Conservation (phyloP, 345 rosid genomes). For the Hibiscus tridactylites region DNA sequence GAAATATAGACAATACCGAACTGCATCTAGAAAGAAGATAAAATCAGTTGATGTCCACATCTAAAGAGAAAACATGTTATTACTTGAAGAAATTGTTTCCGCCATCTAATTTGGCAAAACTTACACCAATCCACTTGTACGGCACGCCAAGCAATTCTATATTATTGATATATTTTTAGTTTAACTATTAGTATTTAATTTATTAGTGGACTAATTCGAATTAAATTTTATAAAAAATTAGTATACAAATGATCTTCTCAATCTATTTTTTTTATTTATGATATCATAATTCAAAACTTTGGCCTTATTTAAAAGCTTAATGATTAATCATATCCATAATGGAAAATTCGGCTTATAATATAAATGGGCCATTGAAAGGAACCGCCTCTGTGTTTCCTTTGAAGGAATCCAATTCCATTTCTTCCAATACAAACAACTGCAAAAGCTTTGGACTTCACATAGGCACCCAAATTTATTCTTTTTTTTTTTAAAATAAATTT, state of each 20-base stretch:
- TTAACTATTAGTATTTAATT: too few species aligned
- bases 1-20: background rate
- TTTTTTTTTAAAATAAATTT: too few species aligned
- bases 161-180: background rate
- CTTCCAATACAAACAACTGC: background rate
- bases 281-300: too few species aligned
- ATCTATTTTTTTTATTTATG: too few species aligned
- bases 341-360: background rate
- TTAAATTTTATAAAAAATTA: too few species aligned
- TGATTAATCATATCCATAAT: too few species aligned
- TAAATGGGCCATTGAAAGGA: background rate
- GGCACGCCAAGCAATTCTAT: background rate
- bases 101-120: background rate
- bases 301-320: too few species aligned
- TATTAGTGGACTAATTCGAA: too few species aligned
- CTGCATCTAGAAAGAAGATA: background rate
- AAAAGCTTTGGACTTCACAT: background rate
- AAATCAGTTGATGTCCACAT: background rate
- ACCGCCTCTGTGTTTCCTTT: background rate
- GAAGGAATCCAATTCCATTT: background rate
- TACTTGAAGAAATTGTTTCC: background rate
- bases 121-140: background rate
- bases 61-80: background rate
- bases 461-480: too few species aligned
- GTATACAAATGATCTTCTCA: too few species aligned